Evolutionary conservation across 805 yeast genomes (phyloP).

Genomic region (Hermanozyma aechmeae): DNA sequence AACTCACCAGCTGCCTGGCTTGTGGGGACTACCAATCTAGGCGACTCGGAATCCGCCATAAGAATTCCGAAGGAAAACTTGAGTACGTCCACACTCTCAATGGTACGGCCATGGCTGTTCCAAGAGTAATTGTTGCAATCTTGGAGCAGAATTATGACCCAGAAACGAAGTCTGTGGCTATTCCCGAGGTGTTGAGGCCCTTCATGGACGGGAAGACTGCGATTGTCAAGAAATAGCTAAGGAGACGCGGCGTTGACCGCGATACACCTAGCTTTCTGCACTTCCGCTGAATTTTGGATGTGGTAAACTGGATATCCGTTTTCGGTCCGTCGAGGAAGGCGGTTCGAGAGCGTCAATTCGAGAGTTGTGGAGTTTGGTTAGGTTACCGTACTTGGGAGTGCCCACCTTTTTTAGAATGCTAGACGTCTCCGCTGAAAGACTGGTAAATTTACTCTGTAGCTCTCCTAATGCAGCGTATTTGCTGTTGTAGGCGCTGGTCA

Average conservation of each 20-base stretch:
- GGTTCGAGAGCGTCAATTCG: conserved; percentile 9
- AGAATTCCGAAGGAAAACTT: conserved; percentile 21
- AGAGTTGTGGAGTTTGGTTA: conserved; percentile 15
- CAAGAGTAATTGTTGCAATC: conserved; percentile 83
- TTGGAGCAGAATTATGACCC: conserved; percentile 77
- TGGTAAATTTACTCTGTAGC: too few species aligned
- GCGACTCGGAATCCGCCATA: conserved; percentile 62
- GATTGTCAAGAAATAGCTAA: background rate
- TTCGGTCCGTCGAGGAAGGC: background rate
- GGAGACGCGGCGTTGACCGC: too few species aligned
- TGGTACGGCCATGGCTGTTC: conserved; percentile 95
- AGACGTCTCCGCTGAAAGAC: too few species aligned
- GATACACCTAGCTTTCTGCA: too few species aligned
- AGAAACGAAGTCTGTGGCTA: conserved; percentile 37
- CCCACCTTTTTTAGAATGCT: too few species aligned
- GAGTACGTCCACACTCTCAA: conserved; percentile 74
- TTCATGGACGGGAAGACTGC: conserved; percentile 69
- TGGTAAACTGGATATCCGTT: background rate
- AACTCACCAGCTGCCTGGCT: conserved; percentile 81
- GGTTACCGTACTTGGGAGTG: conserved; percentile 9
- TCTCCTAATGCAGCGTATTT: too few species aligned
- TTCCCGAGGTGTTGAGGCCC: conserved; percentile 61
- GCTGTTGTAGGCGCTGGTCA: too few species aligned
- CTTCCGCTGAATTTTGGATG: too few species aligned
- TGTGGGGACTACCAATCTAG: conserved; percentile 89